Percentiles rank a stretch among this genome's conserved stretches.
Evolutionary conservation across 2,329 filamentous ascomycete genomes (phyloP).

Genomic region (Aspergillus felis): DNA sequence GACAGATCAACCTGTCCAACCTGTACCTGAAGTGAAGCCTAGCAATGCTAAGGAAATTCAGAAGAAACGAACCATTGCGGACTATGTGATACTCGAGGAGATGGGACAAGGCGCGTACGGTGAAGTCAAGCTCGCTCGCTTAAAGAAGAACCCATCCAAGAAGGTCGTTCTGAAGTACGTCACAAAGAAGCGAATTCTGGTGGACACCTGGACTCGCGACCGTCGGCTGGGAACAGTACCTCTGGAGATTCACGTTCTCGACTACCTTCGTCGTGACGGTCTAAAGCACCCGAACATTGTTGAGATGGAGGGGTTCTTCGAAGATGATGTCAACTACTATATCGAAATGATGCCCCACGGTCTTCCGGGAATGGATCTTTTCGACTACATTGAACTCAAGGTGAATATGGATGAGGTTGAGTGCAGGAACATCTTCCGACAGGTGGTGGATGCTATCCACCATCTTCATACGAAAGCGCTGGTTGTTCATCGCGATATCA

Average conservation of each 20-base stretch:
- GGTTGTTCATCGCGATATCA: conserved; percentile 97
- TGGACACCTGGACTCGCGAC: conserved; percentile 97
- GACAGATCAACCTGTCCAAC: conserved; percentile 38
- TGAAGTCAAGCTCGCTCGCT: conserved; percentile 89
- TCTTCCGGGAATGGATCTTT: conserved; percentile 94
- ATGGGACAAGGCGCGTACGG: conserved; percentile 99
- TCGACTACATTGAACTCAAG: conserved; percentile 96
- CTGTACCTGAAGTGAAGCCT: conserved; percentile 26
- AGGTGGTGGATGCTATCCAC: conserved; percentile 84
- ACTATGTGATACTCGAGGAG: conserved; percentile 91
- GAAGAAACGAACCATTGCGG: conserved; percentile 77
- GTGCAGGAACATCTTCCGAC: conserved; percentile 89
- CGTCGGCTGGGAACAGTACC: conserved; percentile 89
- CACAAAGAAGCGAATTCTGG: conserved; percentile 91
- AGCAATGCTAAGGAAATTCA: conserved; percentile 28
- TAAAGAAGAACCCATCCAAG: conserved; percentile 69
- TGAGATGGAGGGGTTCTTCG: conserved; percentile 67
- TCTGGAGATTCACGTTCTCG: conserved; percentile 92
- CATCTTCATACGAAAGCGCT: conserved; percentile 86
- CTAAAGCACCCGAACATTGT: conserved; percentile 63
- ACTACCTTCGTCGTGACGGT: conserved; percentile 77
- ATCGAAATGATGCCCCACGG: conserved; percentile 96
- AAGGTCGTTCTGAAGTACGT: conserved; percentile 98
- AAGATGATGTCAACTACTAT: conserved; percentile 76
- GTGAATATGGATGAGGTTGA: conserved; percentile 95